Conservation (phyloP, 371 early-diverging fungal genomes). For the Mucor plumbeus region DNA sequence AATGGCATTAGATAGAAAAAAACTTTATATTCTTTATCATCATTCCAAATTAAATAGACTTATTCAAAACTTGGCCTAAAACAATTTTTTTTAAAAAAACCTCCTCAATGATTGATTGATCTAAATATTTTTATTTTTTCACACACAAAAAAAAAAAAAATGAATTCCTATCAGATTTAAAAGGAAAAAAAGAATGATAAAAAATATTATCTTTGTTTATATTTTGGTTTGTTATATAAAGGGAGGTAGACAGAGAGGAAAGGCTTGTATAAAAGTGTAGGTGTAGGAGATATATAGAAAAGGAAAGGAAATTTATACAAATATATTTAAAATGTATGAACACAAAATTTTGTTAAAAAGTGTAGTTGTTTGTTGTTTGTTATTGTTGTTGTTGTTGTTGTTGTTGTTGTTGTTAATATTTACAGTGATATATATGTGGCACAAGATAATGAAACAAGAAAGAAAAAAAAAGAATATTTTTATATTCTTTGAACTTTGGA, state of each 20-base stretch:
- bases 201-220: background rate
- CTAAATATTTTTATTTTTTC: background rate
- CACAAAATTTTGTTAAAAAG: slow-evolving; percentile 2
- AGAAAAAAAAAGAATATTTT: background rate
- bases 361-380: slow-evolving; percentile 5
- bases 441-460: slow-evolving; percentile 7
- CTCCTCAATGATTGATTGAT: background rate
- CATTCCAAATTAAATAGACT: slow-evolving; percentile 4
- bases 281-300: background rate
- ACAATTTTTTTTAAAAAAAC: background rate
- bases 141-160: background rate
- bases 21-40: background rate
- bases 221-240: background rate
- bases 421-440: slow-evolving; percentile 3
- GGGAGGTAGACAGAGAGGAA: background rate
- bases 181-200: background rate
- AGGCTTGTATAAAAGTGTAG: background rate
- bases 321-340: slow-evolving; percentile 1
- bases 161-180: background rate
- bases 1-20: no score
- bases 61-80: slow-evolving; percentile 10
- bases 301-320: slow-evolving; percentile 9
- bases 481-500: background rate
- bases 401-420: slow-evolving; percentile 4
- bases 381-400: slow-evolving; percentile 7